phyloP scores from a whole-genome alignment of 2,329 filamentous ascomycete genomes.

The Claviceps purpurea region DNA sequence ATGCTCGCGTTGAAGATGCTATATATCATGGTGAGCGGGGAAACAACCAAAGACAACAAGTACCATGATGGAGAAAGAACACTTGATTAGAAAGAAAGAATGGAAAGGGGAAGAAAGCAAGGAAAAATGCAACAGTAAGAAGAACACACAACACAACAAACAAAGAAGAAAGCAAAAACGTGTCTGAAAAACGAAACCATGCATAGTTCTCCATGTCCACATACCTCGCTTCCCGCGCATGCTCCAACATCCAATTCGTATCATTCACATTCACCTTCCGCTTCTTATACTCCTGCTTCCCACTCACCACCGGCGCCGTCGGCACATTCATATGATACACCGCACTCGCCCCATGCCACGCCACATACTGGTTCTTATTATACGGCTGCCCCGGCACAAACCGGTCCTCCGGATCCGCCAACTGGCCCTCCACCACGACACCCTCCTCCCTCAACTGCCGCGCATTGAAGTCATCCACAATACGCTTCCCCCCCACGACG shows the following conservation, averaged over 20 bases:
- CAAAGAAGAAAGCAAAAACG: not conserved
- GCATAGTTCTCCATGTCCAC: conserved; percentile 3
- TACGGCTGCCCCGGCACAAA: conserved; percentile 72
- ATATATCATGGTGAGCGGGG: not conserved
- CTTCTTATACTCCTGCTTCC: conserved; percentile 72
- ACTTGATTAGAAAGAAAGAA: no score
- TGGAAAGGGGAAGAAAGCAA: not conserved
- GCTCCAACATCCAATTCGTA: conserved; percentile 92
- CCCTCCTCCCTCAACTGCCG: conserved; percentile 62
- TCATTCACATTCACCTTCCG: conserved; percentile 80
- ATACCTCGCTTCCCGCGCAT: conserved; percentile 81
- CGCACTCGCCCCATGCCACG: conserved; percentile 92
- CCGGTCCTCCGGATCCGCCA: conserved; percentile 80
- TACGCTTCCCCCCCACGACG: conserved; percentile 74
- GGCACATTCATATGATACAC: conserved; percentile 82
- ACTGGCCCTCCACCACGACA: conserved; percentile 62
- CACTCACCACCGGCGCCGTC: conserved; percentile 58
- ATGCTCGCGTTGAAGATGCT: conserved; percentile 78
- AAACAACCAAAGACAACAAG: no score
- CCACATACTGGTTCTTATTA: conserved; percentile 97
- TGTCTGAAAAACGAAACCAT: not conserved
- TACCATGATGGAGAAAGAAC: no score
- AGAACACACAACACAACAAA: not conserved
- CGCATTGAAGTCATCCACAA: conserved; percentile 84
- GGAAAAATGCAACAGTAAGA: not conserved